These are phyloP conservation scores for Naganishia cerealis DNA, from an alignment of 1,284 basidiomycete genomes.

Conservation along the genomic window DNA sequence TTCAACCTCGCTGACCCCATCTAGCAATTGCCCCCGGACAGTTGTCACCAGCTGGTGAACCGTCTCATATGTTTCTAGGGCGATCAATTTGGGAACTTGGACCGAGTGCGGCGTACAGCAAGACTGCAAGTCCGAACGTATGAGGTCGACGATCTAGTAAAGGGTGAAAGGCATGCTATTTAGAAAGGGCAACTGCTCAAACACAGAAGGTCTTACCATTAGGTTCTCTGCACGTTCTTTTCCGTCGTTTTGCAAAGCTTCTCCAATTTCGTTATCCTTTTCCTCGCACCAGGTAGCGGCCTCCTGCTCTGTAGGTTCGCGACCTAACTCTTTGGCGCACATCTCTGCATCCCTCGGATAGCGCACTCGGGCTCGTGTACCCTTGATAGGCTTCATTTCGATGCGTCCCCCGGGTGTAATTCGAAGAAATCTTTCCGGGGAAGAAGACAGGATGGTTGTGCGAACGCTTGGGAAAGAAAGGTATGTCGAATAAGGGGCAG, in stretches of 20 bases:
- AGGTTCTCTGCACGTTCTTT: conserved; percentile 97
- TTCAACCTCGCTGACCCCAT: conserved; percentile 63
- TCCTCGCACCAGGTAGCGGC: conserved; percentile 36
- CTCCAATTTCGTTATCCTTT: conserved; percentile 52
- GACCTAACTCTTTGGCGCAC: conserved; percentile 41
- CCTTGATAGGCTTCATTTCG: conserved; percentile 94
- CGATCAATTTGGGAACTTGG: conserved; percentile 79
- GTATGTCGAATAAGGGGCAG: conserved; percentile 87
- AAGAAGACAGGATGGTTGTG: conserved; percentile 69
- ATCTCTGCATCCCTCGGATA: conserved; percentile 42
- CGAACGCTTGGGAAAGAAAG: conserved; percentile 68
- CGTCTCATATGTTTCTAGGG: conserved; percentile 87
- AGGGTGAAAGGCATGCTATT: neutral
- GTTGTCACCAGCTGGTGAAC: conserved; percentile 97
- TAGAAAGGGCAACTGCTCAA: neutral
- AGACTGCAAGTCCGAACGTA: conserved; percentile 81
- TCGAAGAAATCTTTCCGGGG: conserved; percentile 91
- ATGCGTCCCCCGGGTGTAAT: conserved; percentile 67
- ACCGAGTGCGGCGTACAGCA: conserved; percentile 72
- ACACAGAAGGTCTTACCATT: conserved; percentile 61
- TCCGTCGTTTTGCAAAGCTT: conserved; percentile 66
- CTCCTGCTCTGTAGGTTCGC: conserved; percentile 37
- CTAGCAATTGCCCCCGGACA: conserved; percentile 67
- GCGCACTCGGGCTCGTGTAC: conserved; percentile 60
- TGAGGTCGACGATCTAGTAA: conserved; percentile 81